A percentile compares a stretch with the other conserved stretches of the same genome.
Evolutionary conservation across 129 eudicot species (phyloP).

Genomic region (Daucus carota): DNA sequence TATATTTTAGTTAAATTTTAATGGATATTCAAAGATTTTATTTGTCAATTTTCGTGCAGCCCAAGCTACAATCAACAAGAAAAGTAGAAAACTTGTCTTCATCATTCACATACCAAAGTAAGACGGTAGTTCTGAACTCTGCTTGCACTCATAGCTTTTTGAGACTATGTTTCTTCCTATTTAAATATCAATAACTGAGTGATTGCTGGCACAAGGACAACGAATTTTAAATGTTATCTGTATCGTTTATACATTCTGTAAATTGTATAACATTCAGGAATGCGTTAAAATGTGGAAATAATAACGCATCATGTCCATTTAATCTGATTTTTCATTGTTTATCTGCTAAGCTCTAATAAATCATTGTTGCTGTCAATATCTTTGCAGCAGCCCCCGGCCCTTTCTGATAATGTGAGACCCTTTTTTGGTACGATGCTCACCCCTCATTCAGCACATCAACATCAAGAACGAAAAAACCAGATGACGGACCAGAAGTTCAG

Average conservation of each 20-base stretch:
- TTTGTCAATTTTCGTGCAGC: background rate
- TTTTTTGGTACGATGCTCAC: conserved; percentile 11
- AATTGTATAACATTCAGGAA: background rate
- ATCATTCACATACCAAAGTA: background rate
- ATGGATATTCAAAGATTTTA: background rate
- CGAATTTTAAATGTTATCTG: background rate
- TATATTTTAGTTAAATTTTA: background rate
- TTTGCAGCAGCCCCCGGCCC: conserved; percentile 18
- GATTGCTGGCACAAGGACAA: background rate
- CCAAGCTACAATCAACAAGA: background rate
- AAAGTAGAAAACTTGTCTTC: background rate
- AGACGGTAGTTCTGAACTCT: background rate
- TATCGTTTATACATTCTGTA: background rate
- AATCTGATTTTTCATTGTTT: background rate
- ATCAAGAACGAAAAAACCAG: background rate
- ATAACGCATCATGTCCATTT: background rate
- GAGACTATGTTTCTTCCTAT: background rate
- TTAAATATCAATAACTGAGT: background rate
- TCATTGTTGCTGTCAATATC: background rate
- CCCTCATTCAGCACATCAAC: conserved; percentile 14
- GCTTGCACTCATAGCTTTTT: background rate
- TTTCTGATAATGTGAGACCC: conserved; percentile 46
- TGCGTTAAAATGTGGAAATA: background rate
- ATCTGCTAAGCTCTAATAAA: too few relatives aligned
- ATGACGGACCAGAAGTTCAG: background rate